Evolutionary conservation across 2,329 filamentous ascomycete species (phyloP).

Genomic region (Periconia digitata): DNA sequence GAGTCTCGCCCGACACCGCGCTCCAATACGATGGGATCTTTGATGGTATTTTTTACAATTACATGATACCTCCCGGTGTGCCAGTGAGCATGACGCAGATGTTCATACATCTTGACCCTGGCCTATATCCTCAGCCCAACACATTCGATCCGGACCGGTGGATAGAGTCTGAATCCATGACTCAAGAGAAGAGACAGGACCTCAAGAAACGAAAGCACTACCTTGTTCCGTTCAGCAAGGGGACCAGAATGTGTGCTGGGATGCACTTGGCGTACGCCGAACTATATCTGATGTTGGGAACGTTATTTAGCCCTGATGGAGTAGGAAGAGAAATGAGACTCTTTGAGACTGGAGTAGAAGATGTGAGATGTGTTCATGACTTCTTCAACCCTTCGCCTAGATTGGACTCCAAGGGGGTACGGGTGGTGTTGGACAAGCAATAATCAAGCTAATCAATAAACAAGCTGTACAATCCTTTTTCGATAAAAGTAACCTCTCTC

Average conservation of each 20-base stretch:
- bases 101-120: conserved; percentile 22
- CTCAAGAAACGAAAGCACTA: conserved; percentile 16
- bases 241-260: conserved; percentile 30
- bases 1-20: conserved; percentile 9
- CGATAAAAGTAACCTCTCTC: background rate
- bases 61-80: conserved; percentile 14
- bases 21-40: conserved; percentile 3
- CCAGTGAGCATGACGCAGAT: conserved; percentile 31
- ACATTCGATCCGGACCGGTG: conserved; percentile 27
- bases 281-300: conserved; percentile 20
- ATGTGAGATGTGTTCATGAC: conserved; percentile 26
- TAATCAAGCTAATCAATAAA: background rate
- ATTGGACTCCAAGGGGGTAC: conserved; percentile 23
- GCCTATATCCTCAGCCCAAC: conserved; percentile 18
- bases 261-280: conserved; percentile 22
- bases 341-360: conserved; percentile 9
- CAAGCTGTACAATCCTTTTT: background rate
- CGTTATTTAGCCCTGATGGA: conserved; percentile 16
- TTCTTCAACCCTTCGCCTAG: conserved; percentile 28
- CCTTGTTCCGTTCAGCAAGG: conserved; percentile 32
- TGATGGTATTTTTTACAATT: conserved; percentile 4
- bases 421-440: conserved; percentile 11
- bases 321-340: conserved; percentile 10
- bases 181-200: background rate
- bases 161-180: conserved; percentile 10